A percentile compares a stretch with the other conserved stretches of the same genome.
phyloP scores from a whole-genome alignment of 768 basidiomycete genomes.

The Dioszegia crocea region DNA sequence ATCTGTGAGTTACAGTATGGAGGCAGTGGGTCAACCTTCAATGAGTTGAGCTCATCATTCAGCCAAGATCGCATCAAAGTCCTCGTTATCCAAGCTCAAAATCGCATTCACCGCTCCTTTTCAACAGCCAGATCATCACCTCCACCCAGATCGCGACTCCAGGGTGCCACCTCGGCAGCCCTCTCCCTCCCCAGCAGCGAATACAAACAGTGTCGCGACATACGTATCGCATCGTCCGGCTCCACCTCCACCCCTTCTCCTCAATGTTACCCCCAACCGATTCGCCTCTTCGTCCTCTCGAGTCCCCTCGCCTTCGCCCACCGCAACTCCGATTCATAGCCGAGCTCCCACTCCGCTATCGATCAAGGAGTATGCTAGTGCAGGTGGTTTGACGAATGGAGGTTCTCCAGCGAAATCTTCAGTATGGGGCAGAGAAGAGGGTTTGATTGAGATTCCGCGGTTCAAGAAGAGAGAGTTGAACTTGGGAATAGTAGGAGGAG shows the following conservation, averaged over 20 bases:
- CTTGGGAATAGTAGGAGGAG: constrained; percentile 27
- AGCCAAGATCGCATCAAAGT: constrained; percentile 19
- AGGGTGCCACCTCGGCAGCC: constrained; percentile 3
- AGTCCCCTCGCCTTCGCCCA: not conserved
- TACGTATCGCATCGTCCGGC: constrained; percentile 18
- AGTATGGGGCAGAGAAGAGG: constrained; percentile 7
- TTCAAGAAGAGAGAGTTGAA: constrained; percentile 42
- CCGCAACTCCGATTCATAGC: not conserved
- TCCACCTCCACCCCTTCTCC: constrained; percentile 12
- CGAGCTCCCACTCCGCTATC: constrained; percentile 5
- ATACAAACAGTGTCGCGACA: constrained; percentile 9
- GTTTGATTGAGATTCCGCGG: constrained; percentile 38
- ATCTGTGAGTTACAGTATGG: constrained; percentile 16
- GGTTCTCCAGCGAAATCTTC: constrained; percentile 2
- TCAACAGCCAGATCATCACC: not conserved
- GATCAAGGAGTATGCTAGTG: not conserved
- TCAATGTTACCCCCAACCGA: not conserved
- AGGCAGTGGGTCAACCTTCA: not conserved
- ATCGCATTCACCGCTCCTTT: constrained; percentile 3
- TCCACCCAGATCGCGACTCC: not conserved
- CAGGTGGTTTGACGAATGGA: not conserved
- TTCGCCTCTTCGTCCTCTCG: constrained; percentile 15
- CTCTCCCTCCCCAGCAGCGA: constrained; percentile 7
- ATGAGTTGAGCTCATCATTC: not conserved
- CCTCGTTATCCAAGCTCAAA: constrained; percentile 19